Evolutionary conservation across 495 filamentous ascomycete genomes (phyloP).

Genomic region (Tetracladium setigerum): DNA sequence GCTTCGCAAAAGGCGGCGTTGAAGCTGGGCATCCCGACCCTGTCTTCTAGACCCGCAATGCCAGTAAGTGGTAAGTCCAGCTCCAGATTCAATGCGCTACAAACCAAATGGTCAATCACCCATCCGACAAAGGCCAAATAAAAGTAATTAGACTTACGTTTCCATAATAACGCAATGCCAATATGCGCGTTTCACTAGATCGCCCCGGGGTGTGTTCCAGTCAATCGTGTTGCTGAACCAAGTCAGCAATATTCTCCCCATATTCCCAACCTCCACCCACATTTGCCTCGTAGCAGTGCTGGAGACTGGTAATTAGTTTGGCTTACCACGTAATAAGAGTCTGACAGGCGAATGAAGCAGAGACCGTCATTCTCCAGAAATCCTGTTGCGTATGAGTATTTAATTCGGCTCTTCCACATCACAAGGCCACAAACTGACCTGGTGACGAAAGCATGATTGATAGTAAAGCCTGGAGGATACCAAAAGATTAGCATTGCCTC

Average conservation of each 20-base stretch:
- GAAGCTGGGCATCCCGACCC: slow-evolving; percentile 45
- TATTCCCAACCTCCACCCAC: too few relatives aligned
- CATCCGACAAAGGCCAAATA: too few relatives aligned
- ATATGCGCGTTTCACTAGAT: slow-evolving; percentile 45
- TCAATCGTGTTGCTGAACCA: slow-evolving; percentile 35
- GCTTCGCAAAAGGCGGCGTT: slow-evolving; percentile 34
- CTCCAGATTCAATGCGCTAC: slow-evolving; percentile 44
- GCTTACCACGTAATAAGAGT: slow-evolving; percentile 41
- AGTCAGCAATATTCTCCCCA: slow-evolving; percentile 9
- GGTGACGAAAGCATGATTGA: slow-evolving; percentile 39
- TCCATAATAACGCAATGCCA: slow-evolving; percentile 55
- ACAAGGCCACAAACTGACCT: slow-evolving; percentile 27
- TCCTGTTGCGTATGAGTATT: slow-evolving; percentile 31
- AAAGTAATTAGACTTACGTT: slow-evolving; percentile 30
- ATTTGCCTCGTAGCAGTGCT: neutral
- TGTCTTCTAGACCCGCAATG: slow-evolving; percentile 38
- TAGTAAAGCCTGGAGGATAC: slow-evolving; percentile 38
- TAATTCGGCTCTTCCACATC: slow-evolving; percentile 9
- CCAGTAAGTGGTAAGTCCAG: slow-evolving; percentile 47
- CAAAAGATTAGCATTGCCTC: slow-evolving; percentile 4
- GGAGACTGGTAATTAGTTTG: neutral
- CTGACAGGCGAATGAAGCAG: slow-evolving; percentile 45
- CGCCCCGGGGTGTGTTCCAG: slow-evolving; percentile 36
- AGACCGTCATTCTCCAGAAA: slow-evolving; percentile 48
- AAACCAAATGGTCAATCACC: neutral